Percentiles rank a stretch among this genome's conserved stretches.
Conservation (phyloP, 176 grass and related monocot species). For the Puya raimondii region DNA sequence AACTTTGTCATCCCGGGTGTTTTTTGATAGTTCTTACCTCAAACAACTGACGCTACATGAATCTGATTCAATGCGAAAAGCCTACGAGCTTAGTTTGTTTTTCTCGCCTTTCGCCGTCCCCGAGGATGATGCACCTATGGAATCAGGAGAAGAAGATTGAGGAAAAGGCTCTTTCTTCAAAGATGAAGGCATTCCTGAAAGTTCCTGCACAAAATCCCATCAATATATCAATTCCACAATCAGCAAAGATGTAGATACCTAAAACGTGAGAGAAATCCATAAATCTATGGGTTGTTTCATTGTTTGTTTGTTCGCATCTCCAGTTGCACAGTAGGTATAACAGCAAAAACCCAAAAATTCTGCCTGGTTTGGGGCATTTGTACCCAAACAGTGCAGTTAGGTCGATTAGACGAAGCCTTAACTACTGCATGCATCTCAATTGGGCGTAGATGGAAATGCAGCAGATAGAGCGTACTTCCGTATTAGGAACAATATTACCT, state of each 20-base stretch:
- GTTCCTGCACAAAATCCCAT: slow-evolving; percentile 40
- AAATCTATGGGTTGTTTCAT: not conserved
- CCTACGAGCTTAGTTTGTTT: slow-evolving; percentile 26
- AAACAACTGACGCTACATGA: not conserved
- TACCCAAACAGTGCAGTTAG: too few species aligned
- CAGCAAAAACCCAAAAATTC: too few species aligned
- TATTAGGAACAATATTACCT: not conserved
- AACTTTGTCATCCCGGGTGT: not conserved
- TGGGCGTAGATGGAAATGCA: too few species aligned
- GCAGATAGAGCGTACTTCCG: too few species aligned
- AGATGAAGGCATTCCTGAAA: slow-evolving; percentile 75
- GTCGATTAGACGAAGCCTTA: too few species aligned
- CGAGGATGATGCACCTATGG: slow-evolving; percentile 69
- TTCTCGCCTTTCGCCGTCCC: slow-evolving; percentile 57
- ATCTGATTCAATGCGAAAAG: not conserved
- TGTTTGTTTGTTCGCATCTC: too few species aligned
- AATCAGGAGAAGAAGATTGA: slow-evolving; percentile 44
- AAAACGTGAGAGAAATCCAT: not conserved
- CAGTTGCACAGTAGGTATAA: too few species aligned
- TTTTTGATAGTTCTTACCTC: not conserved
- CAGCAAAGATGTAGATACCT: not conserved
- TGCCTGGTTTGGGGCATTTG: too few species aligned
- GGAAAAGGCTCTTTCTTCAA: slow-evolving; percentile 62
- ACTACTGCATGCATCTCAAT: too few species aligned
- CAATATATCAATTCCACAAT: not conserved